Base-by-base conservation (phyloP, 768 basidiomycete species). In the Hirschioporus abietinus region DNA sequence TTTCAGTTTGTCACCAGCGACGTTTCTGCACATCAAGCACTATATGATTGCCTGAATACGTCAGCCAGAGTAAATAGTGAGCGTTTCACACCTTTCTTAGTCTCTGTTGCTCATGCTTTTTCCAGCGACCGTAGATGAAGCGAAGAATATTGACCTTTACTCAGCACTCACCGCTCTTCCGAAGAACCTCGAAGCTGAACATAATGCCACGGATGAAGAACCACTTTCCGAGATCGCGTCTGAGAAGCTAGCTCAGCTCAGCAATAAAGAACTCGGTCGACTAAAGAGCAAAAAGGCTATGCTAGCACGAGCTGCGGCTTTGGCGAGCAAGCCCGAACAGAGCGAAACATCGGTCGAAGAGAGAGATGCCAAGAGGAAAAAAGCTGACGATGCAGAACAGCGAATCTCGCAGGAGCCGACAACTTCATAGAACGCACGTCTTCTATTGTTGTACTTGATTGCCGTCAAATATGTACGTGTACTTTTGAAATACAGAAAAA, bases 61-160 rank as follows among this genome's bases (percentile, higher is more conserved):
- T 72, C 69, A 42, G 80, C 79, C 67, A 68, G 79, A 0, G 69
- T 86, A 26, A 71, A 82, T 68, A 87, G 88, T 89, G 71, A 30
- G 76, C 66, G 60, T 35, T 35, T 65, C 18, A 58, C 7, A 30
- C 24, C 64, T 58, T 68, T 52, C 0, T 68, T 20, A 10, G 60
- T 15, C 35, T 57, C 63, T 64, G 42, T 12, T 30, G 60, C 65
- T 42, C 25, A 27, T 36, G 63, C 26, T 65, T 58, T 26, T 34
- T 12, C 42, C 71, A 89, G 88, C 86, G 6, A 79, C 81, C 0
- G 64, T 72, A 2, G 79, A 79, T 9, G 85, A 87, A 18, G 72
- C 89, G 4, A 78, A 83, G 65, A 72, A 75, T 3, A 78, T 92
- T 0, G 86, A 90, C 64, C 76, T 92, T 1, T 93, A 93, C 71